Evolutionary conservation across 306 rosid species (phyloP).

Genomic region (Luffa aegyptiaca): DNA sequence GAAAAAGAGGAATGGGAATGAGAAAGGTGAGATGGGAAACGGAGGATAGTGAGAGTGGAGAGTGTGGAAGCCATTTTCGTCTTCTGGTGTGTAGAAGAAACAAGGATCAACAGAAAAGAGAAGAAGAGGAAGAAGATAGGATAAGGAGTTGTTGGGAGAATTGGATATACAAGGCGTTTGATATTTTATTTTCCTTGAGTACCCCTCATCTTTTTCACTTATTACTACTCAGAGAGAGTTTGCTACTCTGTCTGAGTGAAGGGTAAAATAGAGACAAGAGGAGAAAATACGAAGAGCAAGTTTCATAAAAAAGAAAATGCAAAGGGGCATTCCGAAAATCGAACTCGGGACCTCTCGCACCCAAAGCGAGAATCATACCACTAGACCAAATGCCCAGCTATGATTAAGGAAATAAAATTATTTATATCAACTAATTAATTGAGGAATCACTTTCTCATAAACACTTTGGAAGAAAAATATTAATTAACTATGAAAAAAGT

Average conservation of each 20-base stretch:
- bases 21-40: conserved; percentile 29
- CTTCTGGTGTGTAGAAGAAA: background rate
- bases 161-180: background rate
- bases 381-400: background rate
- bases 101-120: background rate
- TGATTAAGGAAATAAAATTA: no score
- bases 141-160: conserved; percentile 14
- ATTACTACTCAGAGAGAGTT: background rate
- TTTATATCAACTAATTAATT: no score
- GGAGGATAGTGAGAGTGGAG: conserved; percentile 36
- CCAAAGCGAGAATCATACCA: conserved; percentile 7
- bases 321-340: conserved; percentile 8
- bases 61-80: conserved; percentile 46
- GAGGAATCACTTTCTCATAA: no score
- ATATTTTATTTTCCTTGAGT: background rate
- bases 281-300: no score
- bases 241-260: background rate
- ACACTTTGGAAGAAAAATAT: no score
- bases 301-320: no score
- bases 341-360: conserved; percentile 12
- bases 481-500: no score
- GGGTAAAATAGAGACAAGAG: background rate
- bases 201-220: background rate
- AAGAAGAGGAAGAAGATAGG: conserved; percentile 18
- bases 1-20: conserved; percentile 19